phyloP scores from a whole-genome alignment of 371 early-diverging fungal genomes.

The Mucor racemosus region DNA sequence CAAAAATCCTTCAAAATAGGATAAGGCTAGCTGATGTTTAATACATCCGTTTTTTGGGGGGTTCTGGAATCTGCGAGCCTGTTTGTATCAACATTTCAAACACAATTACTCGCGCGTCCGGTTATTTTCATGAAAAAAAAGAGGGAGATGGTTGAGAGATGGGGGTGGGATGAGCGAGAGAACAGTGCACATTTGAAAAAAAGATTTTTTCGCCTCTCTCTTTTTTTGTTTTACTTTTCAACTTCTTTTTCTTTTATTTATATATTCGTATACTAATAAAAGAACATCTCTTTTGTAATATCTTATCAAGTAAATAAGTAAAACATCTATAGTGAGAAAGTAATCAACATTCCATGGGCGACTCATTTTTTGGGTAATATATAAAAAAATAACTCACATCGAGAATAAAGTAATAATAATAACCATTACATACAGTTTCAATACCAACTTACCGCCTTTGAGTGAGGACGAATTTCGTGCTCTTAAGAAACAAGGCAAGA shows the following conservation, averaged over 20 bases:
- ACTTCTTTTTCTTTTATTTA: not conserved
- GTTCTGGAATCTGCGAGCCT: too few species aligned
- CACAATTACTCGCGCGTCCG: not conserved
- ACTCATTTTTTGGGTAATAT: conserved; percentile 56
- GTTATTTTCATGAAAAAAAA: not conserved
- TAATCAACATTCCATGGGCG: conserved; percentile 39
- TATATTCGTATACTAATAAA: not conserved
- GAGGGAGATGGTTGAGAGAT: not conserved
- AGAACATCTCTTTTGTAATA: not conserved
- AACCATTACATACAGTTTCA: conserved; percentile 43
- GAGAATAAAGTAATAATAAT: not conserved
- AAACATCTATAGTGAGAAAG: conserved; percentile 2
- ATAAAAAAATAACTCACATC: not conserved
- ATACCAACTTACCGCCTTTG: conserved; percentile 64
- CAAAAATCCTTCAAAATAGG: too few species aligned
- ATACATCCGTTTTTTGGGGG: too few species aligned
- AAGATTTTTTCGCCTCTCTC: too few species aligned
- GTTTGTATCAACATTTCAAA: too few species aligned
- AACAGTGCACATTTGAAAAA: too few species aligned
- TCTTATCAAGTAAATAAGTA: not conserved
- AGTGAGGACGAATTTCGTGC: conserved; percentile 49
- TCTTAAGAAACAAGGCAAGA: conserved; percentile 39
- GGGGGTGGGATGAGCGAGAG: too few species aligned
- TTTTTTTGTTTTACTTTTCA: too few species aligned
- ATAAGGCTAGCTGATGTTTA: too few species aligned